Percentiles rank a stretch among this genome's conserved stretches.
Conservation (phyloP, 2,329 filamentous ascomycete genomes). For the Dactylella cylindrospora region DNA sequence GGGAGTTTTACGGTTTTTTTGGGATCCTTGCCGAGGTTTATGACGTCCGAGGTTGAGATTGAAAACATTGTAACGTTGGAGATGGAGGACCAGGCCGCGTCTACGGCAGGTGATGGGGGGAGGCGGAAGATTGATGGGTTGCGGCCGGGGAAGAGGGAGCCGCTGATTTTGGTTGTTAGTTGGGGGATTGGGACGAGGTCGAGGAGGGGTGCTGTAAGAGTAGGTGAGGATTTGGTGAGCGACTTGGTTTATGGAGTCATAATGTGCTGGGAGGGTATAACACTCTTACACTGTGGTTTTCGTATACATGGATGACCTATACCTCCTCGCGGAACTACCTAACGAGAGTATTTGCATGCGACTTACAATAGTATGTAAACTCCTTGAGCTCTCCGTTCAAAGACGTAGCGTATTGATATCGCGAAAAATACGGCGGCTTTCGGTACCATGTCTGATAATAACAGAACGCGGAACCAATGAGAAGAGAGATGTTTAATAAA, state of each 20-base stretch:
- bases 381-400: slow-evolving; percentile 20
- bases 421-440: background rate
- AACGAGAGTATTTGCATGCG: slow-evolving; percentile 21
- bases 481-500: slow-evolving; percentile 20
- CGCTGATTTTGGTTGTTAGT: slow-evolving; percentile 26
- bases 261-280: background rate
- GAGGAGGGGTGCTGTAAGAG: slow-evolving; percentile 17
- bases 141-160: slow-evolving; percentile 23
- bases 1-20: slow-evolving; percentile 37
- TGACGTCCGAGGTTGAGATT: slow-evolving; percentile 25
- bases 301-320: slow-evolving; percentile 1
- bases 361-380: slow-evolving; percentile 43
- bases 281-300: background rate
- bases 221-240: background rate
- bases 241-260: background rate
- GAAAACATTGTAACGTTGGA: slow-evolving; percentile 23
- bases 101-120: slow-evolving; percentile 42
- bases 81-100: slow-evolving; percentile 42
- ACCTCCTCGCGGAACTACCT: slow-evolving; percentile 15
- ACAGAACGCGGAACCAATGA: slow-evolving; percentile 32
- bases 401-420: slow-evolving; percentile 3
- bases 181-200: slow-evolving; percentile 25
- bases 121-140: slow-evolving; percentile 44
- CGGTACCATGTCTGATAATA: slow-evolving; percentile 28
- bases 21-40: slow-evolving; percentile 45